Base-by-base conservation (phyloP, 1,284 basidiomycete genomes). In the Farysia itapuensis region DNA sequence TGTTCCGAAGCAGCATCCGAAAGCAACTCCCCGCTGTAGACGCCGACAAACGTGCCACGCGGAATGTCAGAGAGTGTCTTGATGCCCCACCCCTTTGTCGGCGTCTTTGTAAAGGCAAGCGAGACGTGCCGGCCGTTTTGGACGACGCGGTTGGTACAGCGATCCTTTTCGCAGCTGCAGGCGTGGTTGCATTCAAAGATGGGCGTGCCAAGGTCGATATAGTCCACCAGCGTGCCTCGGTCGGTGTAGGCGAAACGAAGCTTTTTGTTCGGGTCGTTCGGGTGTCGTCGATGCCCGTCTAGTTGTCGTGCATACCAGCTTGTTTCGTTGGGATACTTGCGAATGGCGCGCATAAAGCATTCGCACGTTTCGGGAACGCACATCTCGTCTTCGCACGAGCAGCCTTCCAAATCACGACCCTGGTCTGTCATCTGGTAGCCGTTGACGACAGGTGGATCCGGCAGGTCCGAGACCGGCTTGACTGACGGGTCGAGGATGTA, bases 171-270 rank as follows among this genome's bases (percentile, higher is more conserved):
- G 77, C 91, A 95, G 1, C 82, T 81, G 74, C 91, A 95, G 13
- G 84, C 79, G 32, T 83, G 84, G 67, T 91, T 90, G 75, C 91
- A 95, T 76, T 94, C 91, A 68, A 88, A 89, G 25, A 93, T 85
- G 0, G 89, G 86, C 41, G 83, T 43, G 11, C 45, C 49, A 12
- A 21, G 14, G 11, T 45, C 21, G 7, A 51, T 20, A 4, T n/a
- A 16, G 6, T 18, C 24, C 11, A 18, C 21, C 15, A 71, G 35
- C 2, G 40, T 25, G 13, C 68, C 66, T 4, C 39, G 5, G 4
- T 7, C 15, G 23, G 47, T 37, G 44, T 71, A 71, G 29, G 47
- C 45, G 31, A 61, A 63, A n/a, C 52, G 30, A 28, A 16, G 42
- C 13, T 8, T 4, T n/a, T 8, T 26, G 38, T 35, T 31, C 13